phyloP scores from a whole-genome alignment of 257 asterid genomes.

The Gentiana macrophylla region DNA sequence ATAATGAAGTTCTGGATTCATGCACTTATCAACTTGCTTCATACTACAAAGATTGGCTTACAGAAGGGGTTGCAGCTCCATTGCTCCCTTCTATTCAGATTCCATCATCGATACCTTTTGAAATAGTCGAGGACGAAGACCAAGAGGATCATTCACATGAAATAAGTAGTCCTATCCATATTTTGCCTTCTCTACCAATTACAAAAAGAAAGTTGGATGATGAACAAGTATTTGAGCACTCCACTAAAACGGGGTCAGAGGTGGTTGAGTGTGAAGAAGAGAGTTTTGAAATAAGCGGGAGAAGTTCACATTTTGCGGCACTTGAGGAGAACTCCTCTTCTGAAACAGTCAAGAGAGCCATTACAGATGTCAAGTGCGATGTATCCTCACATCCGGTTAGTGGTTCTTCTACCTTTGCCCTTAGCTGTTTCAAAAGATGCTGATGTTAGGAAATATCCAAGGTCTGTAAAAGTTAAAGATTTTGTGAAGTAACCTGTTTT shows the following conservation, averaged over 20 bases:
- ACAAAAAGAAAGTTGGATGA: conserved; percentile 59
- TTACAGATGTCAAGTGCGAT: conserved; percentile 15
- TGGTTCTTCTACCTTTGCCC: conserved; percentile 1
- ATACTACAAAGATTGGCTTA: conserved; percentile 78
- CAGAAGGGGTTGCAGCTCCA: conserved; percentile 52
- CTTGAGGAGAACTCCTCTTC: conserved; percentile 35
- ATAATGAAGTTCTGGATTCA: conserved; percentile 44
- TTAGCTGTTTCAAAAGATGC: not conserved
- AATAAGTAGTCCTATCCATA: conserved; percentile 32
- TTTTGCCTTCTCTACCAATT: conserved; percentile 37
- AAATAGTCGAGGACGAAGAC: conserved; percentile 18
- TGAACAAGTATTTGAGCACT: conserved; percentile 31
- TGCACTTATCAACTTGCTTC: conserved; percentile 49
- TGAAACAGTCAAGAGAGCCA: conserved; percentile 18
- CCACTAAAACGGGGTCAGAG: conserved; percentile 28
- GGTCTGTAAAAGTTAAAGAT: too few species aligned
- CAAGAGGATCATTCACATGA: conserved; percentile 17
- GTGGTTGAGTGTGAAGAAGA: conserved; percentile 27
- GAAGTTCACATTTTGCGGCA: conserved; percentile 35
- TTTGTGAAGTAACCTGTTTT: too few species aligned
- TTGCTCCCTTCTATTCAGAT: conserved; percentile 35
- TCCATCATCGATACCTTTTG: conserved; percentile 43
- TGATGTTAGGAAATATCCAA: not conserved
- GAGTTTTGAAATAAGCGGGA: conserved; percentile 22
- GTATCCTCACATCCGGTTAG: conserved; percentile 34